These are phyloP conservation scores for Suillus alpinus DNA, from an alignment of 768 basidiomycete species.

Conservation along the genomic window DNA sequence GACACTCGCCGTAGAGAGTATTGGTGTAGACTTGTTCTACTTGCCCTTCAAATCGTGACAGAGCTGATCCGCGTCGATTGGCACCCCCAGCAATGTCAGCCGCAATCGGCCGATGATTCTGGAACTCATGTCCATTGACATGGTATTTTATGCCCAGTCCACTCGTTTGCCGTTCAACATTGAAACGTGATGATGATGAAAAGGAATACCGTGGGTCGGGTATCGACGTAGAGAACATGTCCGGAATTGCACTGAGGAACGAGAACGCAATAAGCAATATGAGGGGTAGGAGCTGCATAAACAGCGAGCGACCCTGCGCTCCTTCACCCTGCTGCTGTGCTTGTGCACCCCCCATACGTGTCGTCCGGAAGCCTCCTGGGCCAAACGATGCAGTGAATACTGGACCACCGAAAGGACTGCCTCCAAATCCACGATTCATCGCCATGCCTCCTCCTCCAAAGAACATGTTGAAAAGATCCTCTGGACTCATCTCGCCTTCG, in stretches of 20 bases:
- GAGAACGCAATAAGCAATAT: slow-evolving; percentile 84
- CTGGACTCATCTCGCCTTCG: slow-evolving; percentile 87
- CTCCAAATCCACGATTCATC: slow-evolving; percentile 47
- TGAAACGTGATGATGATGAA: slow-evolving; percentile 54
- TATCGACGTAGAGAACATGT: slow-evolving; percentile 61
- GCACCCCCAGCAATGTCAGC: slow-evolving; percentile 58
- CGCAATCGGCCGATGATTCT: slow-evolving; percentile 72
- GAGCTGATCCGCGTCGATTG: slow-evolving; percentile 28
- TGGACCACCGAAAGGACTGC: slow-evolving; percentile 44
- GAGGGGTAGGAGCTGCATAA: slow-evolving; percentile 82
- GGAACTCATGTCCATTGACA: slow-evolving; percentile 76
- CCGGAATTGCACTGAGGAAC: slow-evolving; percentile 76
- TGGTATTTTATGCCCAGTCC: slow-evolving; percentile 77
- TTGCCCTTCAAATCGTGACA: slow-evolving; percentile 65
- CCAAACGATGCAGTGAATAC: slow-evolving; percentile 82
- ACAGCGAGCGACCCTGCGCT: slow-evolving; percentile 51
- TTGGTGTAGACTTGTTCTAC: slow-evolving; percentile 77
- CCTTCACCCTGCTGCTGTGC: slow-evolving; percentile 35
- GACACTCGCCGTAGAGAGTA: slow-evolving; percentile 69
- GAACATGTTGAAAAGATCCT: slow-evolving; percentile 98
- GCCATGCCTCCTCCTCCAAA: slow-evolving; percentile 72
- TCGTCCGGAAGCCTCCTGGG: slow-evolving; percentile 77
- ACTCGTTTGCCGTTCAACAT: slow-evolving; percentile 68
- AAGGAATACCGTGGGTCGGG: slow-evolving; percentile 86
- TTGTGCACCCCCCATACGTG: slow-evolving; percentile 44